Evolutionary conservation across 768 basidiomycete genomes (phyloP).

Genomic region (Phlebiopsis gigantea): DNA sequence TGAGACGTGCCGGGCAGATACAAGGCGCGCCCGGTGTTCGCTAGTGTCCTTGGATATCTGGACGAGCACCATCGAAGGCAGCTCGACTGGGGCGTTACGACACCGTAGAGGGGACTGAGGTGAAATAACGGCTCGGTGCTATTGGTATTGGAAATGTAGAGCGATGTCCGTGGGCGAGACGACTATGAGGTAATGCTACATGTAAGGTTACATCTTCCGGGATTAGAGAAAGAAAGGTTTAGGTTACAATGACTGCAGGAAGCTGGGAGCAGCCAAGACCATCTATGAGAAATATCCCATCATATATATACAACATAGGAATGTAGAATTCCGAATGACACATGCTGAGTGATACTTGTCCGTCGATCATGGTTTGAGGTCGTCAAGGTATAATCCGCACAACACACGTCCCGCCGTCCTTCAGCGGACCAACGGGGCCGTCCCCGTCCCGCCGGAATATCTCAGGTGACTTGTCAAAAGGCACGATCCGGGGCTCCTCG

Average conservation of each 20-base stretch:
- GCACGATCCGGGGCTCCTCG: slow-evolving; percentile 35
- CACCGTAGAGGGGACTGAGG: too few relatives aligned
- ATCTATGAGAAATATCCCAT: background rate
- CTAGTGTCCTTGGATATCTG: slow-evolving; percentile 30
- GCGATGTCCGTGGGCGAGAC: background rate
- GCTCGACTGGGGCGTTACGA: too few relatives aligned
- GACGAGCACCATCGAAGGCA: slow-evolving; percentile 22
- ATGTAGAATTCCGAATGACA: background rate
- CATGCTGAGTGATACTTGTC: slow-evolving; percentile 1
- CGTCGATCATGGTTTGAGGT: background rate
- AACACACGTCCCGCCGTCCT: slow-evolving; percentile 29
- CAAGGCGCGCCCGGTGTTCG: slow-evolving; percentile 28
- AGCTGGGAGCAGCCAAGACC: background rate
- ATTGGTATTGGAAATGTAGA: background rate
- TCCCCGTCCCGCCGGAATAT: slow-evolving; percentile 34
- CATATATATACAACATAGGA: slow-evolving; percentile 1
- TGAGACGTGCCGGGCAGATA: slow-evolving; percentile 22
- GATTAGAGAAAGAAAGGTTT: background rate
- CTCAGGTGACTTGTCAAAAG: slow-evolving; percentile 51
- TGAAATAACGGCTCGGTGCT: too few relatives aligned
- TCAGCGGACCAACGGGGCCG: slow-evolving; percentile 22
- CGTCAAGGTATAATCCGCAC: slow-evolving; percentile 24
- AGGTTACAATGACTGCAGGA: background rate
- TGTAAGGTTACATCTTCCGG: background rate
- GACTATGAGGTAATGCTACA: slow-evolving; percentile 5